Evolutionary conservation across 305 asterid species (phyloP), one percentile per base, ranked within the genome.

Genomic region (Salvia sclarea): DNA sequence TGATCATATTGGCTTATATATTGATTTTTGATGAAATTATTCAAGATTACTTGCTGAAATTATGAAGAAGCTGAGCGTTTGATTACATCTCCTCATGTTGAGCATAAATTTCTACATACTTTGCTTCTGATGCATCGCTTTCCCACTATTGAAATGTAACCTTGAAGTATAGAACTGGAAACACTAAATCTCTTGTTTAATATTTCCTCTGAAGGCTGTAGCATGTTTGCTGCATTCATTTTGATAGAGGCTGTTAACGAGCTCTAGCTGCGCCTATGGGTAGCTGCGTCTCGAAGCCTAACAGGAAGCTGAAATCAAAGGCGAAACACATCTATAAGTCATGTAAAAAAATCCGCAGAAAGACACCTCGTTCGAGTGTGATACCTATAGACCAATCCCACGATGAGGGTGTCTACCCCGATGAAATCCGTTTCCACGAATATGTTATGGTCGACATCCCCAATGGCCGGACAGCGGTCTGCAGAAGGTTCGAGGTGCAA

Each of bases 201-300:
- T 13, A 37, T 8, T 45, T 57, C 18, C 8, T 70, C 10, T n/a
- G 2, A 8, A 20, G 18, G 61, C 10, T n/a, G 2, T 37, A 20
- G 18, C 30, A 71, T 62, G 76, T 62, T 55, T 52, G 33, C 66
- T 60, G 17, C 66, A 11, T 11, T 59, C 48, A 37, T 56, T 44
- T 43, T 66, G 18, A 52, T 64, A 69, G 54, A 66, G 56, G 28
- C 61, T 18, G 16, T 64, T 47, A 13, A 62, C 66, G 80, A 76
- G 72, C 70, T 47, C 45, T 55, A 61, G 71, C 77, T 50, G 48
- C 70, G 18, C 47, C 72, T 61, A 92, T 92, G 97, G 98, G 98
- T 53, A 91, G 92, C 58, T 92, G 98, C 48, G 84, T 88, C 45
- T 90, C 98, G 25, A 84, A 74, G 79, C 90, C 92, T 0, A 81